Evolutionary conservation across 176 grass and related monocot species (phyloP), one percentile per base, ranked within the genome.

Genomic region (Microstegium vimineum): DNA sequence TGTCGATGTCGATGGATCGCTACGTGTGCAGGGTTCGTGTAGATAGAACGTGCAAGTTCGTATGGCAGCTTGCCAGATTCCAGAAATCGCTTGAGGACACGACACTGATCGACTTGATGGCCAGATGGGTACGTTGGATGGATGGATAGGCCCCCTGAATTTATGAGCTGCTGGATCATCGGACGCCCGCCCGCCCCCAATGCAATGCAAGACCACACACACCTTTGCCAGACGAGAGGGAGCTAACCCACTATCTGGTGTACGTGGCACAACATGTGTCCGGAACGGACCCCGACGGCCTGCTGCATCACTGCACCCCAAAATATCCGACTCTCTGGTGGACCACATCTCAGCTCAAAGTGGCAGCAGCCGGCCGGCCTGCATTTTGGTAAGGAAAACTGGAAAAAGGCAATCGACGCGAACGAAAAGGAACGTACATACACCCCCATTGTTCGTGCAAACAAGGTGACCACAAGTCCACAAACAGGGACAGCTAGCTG

Each of bases 281-380:
- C 28, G n/a, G 38, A 22, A 45, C 34, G 51, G 31, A 46, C 37
- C 17, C 76, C 45, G 56, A 5, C 49, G 41, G 47, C 1, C 47
- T 20, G 13, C n/a, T n/a, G n/a, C n/a, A n/a, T n/a, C 16, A 18
- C 56, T 13, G 26, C 57, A 65, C n/a, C n/a, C 84, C 60, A 32
- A 66, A 86, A 32, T 36, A 49, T 65, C 31, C 41, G 16, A 15
- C 74, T 11, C 22, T 38, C 49, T 76, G 85, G 73, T 76, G 85
- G 73, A 71, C 79, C 79, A 46, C 40, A 45, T 47, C 16, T 51
- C 47, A 51, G 46, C n/a, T n/a, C n/a, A n/a, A 49, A 4, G 35
- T 36, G 18, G 15, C n/a, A 25, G 10, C 18, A 20, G 63, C 26
- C 16, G 62, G 47, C 31, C 4, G 11, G 5, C 16, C 2, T 35